Evolutionary conservation across 305 asterid species (phyloP), one percentile per base, ranked within the genome.

Genomic region (Rubia peregrina): DNA sequence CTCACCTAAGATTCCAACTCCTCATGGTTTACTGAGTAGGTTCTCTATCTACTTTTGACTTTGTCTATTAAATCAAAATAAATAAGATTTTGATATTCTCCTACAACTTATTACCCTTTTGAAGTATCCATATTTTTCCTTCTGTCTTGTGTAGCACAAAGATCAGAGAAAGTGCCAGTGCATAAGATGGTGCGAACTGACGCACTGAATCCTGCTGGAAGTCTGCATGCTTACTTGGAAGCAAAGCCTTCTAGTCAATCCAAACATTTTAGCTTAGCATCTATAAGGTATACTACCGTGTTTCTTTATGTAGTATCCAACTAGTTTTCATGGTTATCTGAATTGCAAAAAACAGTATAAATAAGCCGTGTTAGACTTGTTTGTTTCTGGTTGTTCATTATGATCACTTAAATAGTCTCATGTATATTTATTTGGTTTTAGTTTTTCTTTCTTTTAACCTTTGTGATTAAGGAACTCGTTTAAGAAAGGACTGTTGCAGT

Each of bases 161-260:
- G 86, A 73, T 82, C 88, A 22, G 89, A 85, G 72, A 94, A 88
- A 78, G 87, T 84, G 69, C 96, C 97, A 21, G 92, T 85, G 80
- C 79, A 84, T 77, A 94, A 94, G 82, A 89, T 91, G 96, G 97
- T 94, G 67, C 79, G 99, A 12, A 88, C 90, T 70, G 99, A 94
- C 83, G 85, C 93, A 43, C 88, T 80, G 83, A 95, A 94, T 86
- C 99, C 99, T 80, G 93, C 96, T 26, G 99, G 99, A 83, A 85
- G 99, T 86, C 81, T 94, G 87, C 96, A 91, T 77, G 91, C 96
- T 21, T 91, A 91, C 86, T 67, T 94, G 85, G 95, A 85, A 73
- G 82, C 78, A 68, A 85, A 82, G 74, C 88, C 89, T 41, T 77
- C 87, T 73, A 78, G 70, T 83, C 85, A 83, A 70, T 75, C 68